Conservation (phyloP, 2,329 filamentous ascomycete genomes). For the Ophiosphaerella herpotricha region DNA sequence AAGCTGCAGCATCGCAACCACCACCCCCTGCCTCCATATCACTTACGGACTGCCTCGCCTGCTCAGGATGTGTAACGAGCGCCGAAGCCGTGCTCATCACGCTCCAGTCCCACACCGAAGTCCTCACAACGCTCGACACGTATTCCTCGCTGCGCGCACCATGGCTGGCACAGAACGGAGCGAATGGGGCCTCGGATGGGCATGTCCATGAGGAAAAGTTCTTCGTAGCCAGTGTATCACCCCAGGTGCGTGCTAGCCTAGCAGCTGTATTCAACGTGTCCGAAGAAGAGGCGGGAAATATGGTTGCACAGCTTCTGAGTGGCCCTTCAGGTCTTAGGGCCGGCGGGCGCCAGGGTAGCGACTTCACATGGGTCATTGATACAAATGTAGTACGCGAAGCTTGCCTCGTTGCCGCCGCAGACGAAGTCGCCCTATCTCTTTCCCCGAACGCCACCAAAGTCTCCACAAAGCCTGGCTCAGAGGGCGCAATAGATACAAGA, state of each 20-base stretch:
- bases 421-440: conserved; percentile 51
- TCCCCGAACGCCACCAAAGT: conserved; percentile 30
- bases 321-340: conserved; percentile 70
- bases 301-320: conserved; percentile 80
- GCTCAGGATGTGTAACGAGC: conserved; percentile 95
- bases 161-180: conserved; percentile 36
- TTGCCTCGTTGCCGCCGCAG: conserved; percentile 68
- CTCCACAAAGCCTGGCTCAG: conserved; percentile 28
- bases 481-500: conserved; percentile 50
- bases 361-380: conserved; percentile 88
- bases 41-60: conserved; percentile 94
- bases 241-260: conserved; percentile 85
- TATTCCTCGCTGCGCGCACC: conserved; percentile 50
- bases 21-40: conserved; percentile 86
- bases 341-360: conserved; percentile 73
- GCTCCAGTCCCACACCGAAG: conserved; percentile 90
- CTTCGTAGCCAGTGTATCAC: conserved; percentile 90
- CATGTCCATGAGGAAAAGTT: conserved; percentile 63
- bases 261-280: conserved; percentile 81
- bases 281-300: conserved; percentile 73
- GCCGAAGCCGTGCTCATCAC: conserved; percentile 97
- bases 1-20: conserved; percentile 60
- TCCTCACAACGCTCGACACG: conserved; percentile 78
- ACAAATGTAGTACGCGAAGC: conserved; percentile 83
- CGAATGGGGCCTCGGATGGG: conserved; percentile 22